These are phyloP conservation scores for Cronartium quercuum DNA, from an alignment of 1,284 basidiomycete species.

Conservation along the genomic window DNA sequence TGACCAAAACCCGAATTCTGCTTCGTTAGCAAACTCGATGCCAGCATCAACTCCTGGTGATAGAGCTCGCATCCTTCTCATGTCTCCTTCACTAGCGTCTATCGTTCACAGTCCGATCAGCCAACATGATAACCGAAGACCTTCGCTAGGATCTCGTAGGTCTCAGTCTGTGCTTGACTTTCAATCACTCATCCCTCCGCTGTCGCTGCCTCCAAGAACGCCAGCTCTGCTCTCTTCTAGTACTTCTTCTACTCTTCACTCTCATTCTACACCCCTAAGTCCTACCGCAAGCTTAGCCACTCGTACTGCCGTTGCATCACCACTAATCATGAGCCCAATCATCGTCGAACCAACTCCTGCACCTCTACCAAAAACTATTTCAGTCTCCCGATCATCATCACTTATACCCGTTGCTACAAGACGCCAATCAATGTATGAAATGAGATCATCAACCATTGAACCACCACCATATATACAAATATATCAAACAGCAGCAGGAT, in stretches of 20 bases:
- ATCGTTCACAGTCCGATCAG: neutral
- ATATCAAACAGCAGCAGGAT: conserved; percentile 46
- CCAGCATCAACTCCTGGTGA: conserved; percentile 5
- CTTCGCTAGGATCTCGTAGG: conserved; percentile 5
- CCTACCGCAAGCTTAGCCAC: neutral
- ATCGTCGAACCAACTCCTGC: neutral
- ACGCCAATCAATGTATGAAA: conserved; percentile 52
- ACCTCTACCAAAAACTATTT: neutral
- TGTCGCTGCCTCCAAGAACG: no score
- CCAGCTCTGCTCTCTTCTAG: neutral
- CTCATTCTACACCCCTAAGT: neutral
- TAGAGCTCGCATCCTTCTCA: conserved; percentile 20
- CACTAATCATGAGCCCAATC: neutral
- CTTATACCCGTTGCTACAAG: conserved; percentile 40
- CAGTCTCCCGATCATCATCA: neutral
- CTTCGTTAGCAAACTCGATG: neutral
- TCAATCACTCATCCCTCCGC: neutral
- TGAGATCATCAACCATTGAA: conserved; percentile 48
- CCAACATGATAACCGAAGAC: neutral
- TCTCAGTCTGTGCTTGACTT: conserved; percentile 11
- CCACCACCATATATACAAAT: conserved; percentile 50
- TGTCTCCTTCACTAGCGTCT: conserved; percentile 7
- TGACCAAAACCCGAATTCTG: neutral
- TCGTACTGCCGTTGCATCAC: neutral
- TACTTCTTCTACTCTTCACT: neutral